phyloP scores from a whole-genome alignment of 768 basidiomycete species.

The Suillus alpinus region DNA sequence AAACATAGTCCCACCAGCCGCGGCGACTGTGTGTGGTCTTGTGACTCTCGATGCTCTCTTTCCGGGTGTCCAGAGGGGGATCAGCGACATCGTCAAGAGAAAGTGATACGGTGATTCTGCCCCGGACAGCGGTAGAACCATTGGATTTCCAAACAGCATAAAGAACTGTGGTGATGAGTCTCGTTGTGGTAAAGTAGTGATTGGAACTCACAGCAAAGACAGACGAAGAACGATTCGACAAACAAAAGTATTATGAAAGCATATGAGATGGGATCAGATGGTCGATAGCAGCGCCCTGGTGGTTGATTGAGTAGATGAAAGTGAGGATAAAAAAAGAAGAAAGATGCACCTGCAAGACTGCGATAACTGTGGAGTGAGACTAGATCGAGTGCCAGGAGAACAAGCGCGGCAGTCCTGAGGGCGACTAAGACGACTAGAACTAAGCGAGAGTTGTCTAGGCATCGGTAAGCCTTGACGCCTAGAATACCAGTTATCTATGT shows the following conservation, averaged over 20 bases:
- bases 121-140: constrained; percentile 47
- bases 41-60: constrained; percentile 3
- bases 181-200: not conserved
- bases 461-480: constrained; percentile 66
- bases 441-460: constrained; percentile 56
- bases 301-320: not conserved
- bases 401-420: constrained; percentile 42
- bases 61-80: constrained; percentile 6
- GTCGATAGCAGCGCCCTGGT: constrained; percentile 48
- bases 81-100: constrained; percentile 41
- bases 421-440: constrained; percentile 43
- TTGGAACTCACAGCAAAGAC: constrained; percentile 51
- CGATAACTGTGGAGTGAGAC: constrained; percentile 36
- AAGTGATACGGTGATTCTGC: constrained; percentile 52
- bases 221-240: constrained; percentile 55
- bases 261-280: constrained; percentile 29
- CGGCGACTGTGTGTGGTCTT: constrained; percentile 23
- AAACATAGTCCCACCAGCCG: constrained; percentile 59
- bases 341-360: constrained; percentile 45
- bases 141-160: constrained; percentile 56
- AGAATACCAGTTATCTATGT: constrained; percentile 58
- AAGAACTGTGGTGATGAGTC: constrained; percentile 38
- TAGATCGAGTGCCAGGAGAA: constrained; percentile 42
- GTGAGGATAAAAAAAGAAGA: not conserved
- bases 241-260: constrained; percentile 49